Evolutionary conservation across 192 early-diverging fungal species (phyloP), one percentile per base, ranked within the genome.

Genomic region (Hyaloraphidium curvatum): DNA sequence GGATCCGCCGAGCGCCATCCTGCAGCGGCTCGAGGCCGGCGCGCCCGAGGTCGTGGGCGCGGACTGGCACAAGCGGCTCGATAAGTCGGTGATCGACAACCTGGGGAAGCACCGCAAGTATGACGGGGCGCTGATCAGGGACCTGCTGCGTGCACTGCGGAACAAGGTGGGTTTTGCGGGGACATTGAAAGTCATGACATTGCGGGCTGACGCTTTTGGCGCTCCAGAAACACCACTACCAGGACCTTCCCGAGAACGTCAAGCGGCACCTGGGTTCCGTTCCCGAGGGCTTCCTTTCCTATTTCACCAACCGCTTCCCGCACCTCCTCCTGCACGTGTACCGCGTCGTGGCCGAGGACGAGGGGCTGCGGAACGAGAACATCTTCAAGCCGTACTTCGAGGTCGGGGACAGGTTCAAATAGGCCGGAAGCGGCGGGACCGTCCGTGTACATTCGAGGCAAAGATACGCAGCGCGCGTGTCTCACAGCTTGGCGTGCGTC

Each of bases 51-150:
- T 84, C 2, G 57, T 88, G 60, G 84, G 77, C 0, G 48, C 59
- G 11, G 83, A 89, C 59, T 92, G 89, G 89, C 72, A 75, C 40
- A 66, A 74, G 23, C 68, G 73, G 7, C 70, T 90, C 41, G 85
- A 92, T 53, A 67, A 65, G 54, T 71, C 69, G 17, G 61, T 86
- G 33, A 71, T 76, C 28, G 83, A 81, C 55, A 82, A 90, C 59
- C 65, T 97, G 62, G 79, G 83, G 40, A 93, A 91, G 63, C 89
- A 82, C 67, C 72, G 93, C 56, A 91, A 86, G 68, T 97, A 97
- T 64, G 87, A 91, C 59, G 85, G 81, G 7, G 70, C 68, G 28
- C 72, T 71, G 11, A 70, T 94, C 30, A 75, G 86, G 16, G 91
- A 97, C 65, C 66, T 97, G 53, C 64, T 97, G 59, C 76, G 93